These are phyloP conservation scores for Phytophthora sp. DNA, from an alignment of 352 stramenopile genomes.

Conservation along the genomic window DNA sequence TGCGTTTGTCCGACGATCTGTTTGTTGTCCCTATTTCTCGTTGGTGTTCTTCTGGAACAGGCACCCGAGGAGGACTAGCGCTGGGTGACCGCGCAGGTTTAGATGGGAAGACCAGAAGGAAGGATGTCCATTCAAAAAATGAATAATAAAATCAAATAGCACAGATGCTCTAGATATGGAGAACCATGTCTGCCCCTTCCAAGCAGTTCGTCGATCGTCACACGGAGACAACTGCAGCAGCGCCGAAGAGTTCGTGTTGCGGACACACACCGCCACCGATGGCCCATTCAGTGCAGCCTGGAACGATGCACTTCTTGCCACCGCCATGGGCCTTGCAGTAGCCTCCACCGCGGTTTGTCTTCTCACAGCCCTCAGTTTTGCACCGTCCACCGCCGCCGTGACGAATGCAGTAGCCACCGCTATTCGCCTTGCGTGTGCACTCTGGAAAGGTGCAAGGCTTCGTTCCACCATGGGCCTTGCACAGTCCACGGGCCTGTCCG, in stretches of 20 bases:
- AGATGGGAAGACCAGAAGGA: constrained; percentile 10
- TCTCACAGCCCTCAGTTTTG: constrained; percentile 67
- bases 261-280: constrained; percentile 69
- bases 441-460: constrained; percentile 63
- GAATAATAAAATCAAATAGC: constrained; percentile 27
- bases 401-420: constrained; percentile 80
- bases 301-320: constrained; percentile 73
- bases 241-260: constrained; percentile 66
- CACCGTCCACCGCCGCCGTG: constrained; percentile 80
- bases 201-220: constrained; percentile 37
- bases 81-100: too few species aligned
- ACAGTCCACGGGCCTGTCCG: constrained; percentile 67
- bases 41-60: too few species aligned
- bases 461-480: constrained; percentile 82
- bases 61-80: too few species aligned
- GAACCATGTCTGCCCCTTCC: constrained; percentile 17
- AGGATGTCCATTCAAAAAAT: constrained; percentile 28
- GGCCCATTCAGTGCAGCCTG: constrained; percentile 74
- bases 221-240: constrained; percentile 52
- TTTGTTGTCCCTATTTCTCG: too few species aligned
- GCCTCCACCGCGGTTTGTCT: constrained; percentile 80
- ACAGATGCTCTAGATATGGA: constrained; percentile 34
- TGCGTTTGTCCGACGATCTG: too few species aligned
- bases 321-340: constrained; percentile 83
- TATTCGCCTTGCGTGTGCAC: constrained; percentile 76